These are phyloP conservation scores for Domatiomyces catenatus DNA, from an alignment of 2,329 filamentous ascomycete species.

Conservation along the genomic window DNA sequence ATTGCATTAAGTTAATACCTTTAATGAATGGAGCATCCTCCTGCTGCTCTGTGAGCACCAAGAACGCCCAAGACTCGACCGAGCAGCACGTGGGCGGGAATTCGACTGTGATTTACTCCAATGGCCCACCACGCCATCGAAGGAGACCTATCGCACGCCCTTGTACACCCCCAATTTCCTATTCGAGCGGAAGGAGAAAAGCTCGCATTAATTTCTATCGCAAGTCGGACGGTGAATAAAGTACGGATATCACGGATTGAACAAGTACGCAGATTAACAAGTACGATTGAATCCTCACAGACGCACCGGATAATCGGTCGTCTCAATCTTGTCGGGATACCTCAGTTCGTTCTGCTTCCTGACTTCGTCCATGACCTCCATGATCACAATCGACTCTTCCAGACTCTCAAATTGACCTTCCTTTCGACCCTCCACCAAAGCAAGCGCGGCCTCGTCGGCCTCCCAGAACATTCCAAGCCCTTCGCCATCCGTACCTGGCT, in stretches of 20 bases:
- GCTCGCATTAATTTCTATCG: no score
- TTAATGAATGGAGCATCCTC: neutral
- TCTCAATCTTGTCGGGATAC: constrained; percentile 54
- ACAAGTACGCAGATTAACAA: neutral
- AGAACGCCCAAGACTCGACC: neutral
- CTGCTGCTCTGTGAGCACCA: neutral
- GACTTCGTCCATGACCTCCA: constrained; percentile 64
- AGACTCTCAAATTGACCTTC: constrained; percentile 66
- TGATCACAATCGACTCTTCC: constrained; percentile 68
- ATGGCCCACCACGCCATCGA: neutral
- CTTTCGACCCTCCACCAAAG: constrained; percentile 44
- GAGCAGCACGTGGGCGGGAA: neutral
- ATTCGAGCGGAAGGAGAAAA: no score
- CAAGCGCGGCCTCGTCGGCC: constrained; percentile 8
- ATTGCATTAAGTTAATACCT: neutral
- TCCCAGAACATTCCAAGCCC: constrained; percentile 23
- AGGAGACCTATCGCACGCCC: neutral
- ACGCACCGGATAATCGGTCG: constrained; percentile 36
- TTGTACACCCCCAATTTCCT: no score
- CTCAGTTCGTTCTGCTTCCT: constrained; percentile 45
- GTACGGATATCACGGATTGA: no score
- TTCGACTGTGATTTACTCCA: neutral
- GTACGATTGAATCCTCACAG: constrained; percentile 14
- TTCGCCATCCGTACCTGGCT: constrained; percentile 37
- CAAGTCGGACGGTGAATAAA: no score